phyloP scores from a whole-genome alignment of 2,329 filamentous ascomycete species.

The Colletotrichum sp. region DNA sequence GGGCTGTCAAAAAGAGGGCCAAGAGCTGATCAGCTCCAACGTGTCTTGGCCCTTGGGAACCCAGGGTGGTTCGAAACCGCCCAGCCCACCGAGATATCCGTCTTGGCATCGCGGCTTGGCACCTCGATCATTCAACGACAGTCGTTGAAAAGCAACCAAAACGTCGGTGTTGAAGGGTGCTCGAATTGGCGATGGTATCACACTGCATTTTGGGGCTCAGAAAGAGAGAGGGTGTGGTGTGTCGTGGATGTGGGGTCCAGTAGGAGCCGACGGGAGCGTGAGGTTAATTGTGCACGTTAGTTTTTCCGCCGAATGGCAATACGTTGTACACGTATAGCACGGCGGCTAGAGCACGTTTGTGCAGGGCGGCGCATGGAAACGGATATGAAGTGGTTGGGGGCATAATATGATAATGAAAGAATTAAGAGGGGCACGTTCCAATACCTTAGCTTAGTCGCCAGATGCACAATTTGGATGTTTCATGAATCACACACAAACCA shows the following conservation, averaged over 20 bases:
- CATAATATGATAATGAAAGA: background rate
- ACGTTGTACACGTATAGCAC: background rate
- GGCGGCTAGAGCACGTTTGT: background rate
- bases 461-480: background rate
- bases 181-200: background rate
- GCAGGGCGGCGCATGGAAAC: slow-evolving; percentile 1
- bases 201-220: background rate
- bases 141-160: background rate
- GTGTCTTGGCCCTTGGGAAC: slow-evolving; percentile 6
- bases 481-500: background rate
- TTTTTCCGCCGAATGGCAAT: background rate
- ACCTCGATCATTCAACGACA: background rate
- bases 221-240: background rate
- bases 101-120: slow-evolving; percentile 5
- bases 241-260: background rate
- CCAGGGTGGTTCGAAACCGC: background rate
- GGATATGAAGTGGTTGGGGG: background rate
- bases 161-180: background rate
- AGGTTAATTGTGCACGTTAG: background rate
- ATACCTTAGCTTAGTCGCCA: background rate
- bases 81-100: slow-evolving; percentile 9
- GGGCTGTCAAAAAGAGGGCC: background rate
- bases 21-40: background rate
- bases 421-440: background rate
- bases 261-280: background rate